A percentile compares a stretch with the other conserved stretches of the same genome.
These are phyloP conservation scores for Mycena vulgaris DNA, from an alignment of 768 basidiomycete genomes.

Conservation along the genomic window DNA sequence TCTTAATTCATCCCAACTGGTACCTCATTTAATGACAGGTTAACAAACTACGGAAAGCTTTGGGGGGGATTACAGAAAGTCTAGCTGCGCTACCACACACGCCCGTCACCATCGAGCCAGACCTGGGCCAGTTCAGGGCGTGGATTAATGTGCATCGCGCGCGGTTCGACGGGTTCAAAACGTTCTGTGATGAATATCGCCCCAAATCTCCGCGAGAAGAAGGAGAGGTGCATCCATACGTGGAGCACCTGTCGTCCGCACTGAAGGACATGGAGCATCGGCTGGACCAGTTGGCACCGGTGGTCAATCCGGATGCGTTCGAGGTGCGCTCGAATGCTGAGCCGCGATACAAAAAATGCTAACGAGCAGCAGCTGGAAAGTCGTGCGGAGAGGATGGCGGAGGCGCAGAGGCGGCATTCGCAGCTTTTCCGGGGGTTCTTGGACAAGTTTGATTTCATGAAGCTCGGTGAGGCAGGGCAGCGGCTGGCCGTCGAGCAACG, in stretches of 20 bases:
- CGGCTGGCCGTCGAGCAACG: slow-evolving; percentile 16
- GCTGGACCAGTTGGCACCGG: background rate
- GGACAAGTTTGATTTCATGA: slow-evolving; percentile 9
- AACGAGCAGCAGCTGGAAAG: background rate
- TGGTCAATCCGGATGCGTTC: slow-evolving; percentile 1
- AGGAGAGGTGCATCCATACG: slow-evolving; percentile 27
- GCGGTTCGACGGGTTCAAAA: slow-evolving; percentile 11
- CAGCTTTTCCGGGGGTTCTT: slow-evolving; percentile 13
- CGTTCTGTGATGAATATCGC: slow-evolving; percentile 20
- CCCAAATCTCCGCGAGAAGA: slow-evolving; percentile 28
- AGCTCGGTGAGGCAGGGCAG: slow-evolving; percentile 22
- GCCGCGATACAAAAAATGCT: background rate
- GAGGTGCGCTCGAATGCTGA: background rate
- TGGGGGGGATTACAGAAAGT: background rate
- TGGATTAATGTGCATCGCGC: slow-evolving; percentile 21
- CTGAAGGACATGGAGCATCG: background rate
- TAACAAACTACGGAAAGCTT: background rate
- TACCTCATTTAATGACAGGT: too few species aligned
- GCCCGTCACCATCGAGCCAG: background rate
- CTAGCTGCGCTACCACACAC: slow-evolving; percentile 23
- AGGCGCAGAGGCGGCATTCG: background rate
- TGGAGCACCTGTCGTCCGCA: background rate
- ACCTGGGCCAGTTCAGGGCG: slow-evolving; percentile 3
- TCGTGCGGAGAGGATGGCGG: background rate
- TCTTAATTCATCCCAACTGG: too few species aligned